Evolutionary conservation across 208 protist genomes (phyloP), one percentile per base, ranked within the genome.

Genomic region (Histomonas meleagridis): DNA sequence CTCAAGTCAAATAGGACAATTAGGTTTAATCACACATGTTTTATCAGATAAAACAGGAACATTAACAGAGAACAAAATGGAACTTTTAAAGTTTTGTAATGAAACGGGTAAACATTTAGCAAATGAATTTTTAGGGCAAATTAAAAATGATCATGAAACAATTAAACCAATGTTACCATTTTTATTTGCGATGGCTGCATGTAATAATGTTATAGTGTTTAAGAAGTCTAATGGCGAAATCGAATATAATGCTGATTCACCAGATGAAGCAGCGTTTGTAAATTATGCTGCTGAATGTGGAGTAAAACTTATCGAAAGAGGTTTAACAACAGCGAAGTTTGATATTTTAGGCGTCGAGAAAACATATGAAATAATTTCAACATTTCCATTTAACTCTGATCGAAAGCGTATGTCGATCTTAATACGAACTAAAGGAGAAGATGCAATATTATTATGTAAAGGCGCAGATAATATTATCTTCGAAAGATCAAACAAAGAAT

Each of bases 21-120:
- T 99, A 0, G 97, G 97, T 46, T 94, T 97, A n/a, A 95, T 99
- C 48, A 95, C 96, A 81, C 99, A 98, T 94, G 94, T 99, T 57
- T 97, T 99, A 79, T 96, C 96, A 16, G 98, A 99, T 94, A 99
- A 99, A 94, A 99, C 98, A 14, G 98, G 98, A 46, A 99, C 98
- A 49, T 94, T 99, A 7, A 99, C 98, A 5, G 92, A 92, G 40
- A 96, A 96, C 86, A 86, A 16, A 10, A 86, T 86, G 76, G 76
- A 86, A n/a, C 7, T 86, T 0, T 16, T 86, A 12, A 40, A 86
- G 26, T 18, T 86, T 0, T 86, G 46, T 18, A 28, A 55, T 38
- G 28, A 86, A 23, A 28, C 21, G 51, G 46, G 21, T 38, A 3
- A 55, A 32, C 55, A 43, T 86, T 40, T 57, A 55, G 76, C 76